Evolutionary conservation across 148 eudicot species (phyloP).

Genomic region (Rhododendron ovatum): DNA sequence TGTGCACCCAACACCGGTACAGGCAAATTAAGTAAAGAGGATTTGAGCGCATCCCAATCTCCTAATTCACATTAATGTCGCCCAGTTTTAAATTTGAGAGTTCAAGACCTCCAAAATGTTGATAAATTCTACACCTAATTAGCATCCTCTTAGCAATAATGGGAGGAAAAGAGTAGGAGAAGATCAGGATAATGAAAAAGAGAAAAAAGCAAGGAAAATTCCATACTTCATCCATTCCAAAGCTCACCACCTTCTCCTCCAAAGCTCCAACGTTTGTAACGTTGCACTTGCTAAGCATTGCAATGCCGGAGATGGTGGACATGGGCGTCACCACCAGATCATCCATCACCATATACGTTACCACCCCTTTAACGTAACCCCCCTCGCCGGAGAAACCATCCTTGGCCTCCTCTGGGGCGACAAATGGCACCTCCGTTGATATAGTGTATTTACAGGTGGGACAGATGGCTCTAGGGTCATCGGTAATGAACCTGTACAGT

Average conservation of each 20-base stretch:
- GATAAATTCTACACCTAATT: too few species aligned
- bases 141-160: too few species aligned
- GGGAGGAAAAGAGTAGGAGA: background rate
- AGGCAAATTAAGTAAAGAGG: too few species aligned
- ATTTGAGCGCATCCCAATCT: too few species aligned
- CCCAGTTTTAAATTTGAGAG: too few species aligned
- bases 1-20: too few species aligned
- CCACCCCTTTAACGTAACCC: too few species aligned
- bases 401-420: background rate
- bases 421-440: background rate
- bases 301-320: slow-evolving; percentile 21
- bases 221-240: slow-evolving; percentile 15
- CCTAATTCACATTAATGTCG: too few species aligned
- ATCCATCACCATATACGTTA: too few species aligned
- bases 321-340: background rate
- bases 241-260: slow-evolving; percentile 17
- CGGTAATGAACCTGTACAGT: background rate
- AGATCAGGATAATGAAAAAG: background rate
- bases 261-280: slow-evolving; percentile 12
- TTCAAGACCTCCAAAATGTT: too few species aligned
- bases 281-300: slow-evolving; percentile 18
- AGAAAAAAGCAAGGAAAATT: background rate
- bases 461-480: background rate
- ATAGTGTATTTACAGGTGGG: background rate
- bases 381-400: too few species aligned